Evolutionary conservation across 768 basidiomycete species (phyloP).

Genomic region (Amanita polypyramis): DNA sequence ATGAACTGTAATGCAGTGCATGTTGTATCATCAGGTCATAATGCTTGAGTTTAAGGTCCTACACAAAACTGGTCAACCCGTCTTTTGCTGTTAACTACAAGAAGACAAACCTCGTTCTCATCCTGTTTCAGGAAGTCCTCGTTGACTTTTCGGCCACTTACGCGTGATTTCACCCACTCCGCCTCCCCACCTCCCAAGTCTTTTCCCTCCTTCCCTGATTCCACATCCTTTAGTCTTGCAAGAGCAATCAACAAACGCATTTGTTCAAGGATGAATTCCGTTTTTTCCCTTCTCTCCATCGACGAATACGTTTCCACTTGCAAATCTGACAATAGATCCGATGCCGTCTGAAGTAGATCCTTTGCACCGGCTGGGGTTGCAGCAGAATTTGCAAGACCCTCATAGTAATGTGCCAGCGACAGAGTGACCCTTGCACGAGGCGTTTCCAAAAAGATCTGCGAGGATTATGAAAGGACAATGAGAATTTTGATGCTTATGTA

Average conservation of each 20-base stretch:
- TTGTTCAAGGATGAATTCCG: slow-evolving; percentile 95
- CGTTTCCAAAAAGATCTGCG: slow-evolving; percentile 91
- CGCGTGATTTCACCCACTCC: slow-evolving; percentile 89
- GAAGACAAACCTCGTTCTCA: slow-evolving; percentile 65
- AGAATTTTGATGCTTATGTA: slow-evolving; percentile 6
- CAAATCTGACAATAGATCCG: slow-evolving; percentile 86
- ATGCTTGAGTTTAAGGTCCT: slow-evolving; percentile 95
- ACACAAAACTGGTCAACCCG: slow-evolving; percentile 7
- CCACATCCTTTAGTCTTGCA: slow-evolving; percentile 65
- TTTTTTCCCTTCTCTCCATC: slow-evolving; percentile 97
- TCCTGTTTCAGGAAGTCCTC: slow-evolving; percentile 84
- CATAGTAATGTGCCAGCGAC: slow-evolving; percentile 76
- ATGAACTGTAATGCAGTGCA: slow-evolving; percentile 73
- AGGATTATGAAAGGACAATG: background rate
- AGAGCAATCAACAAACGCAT: slow-evolving; percentile 83
- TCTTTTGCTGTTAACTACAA: background rate
- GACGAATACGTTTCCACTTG: slow-evolving; percentile 99
- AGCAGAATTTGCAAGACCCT: slow-evolving; percentile 44
- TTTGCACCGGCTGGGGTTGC: slow-evolving; percentile 36
- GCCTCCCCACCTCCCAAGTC: slow-evolving; percentile 66
- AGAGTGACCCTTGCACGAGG: slow-evolving; percentile 92
- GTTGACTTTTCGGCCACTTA: slow-evolving; percentile 90
- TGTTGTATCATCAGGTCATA: slow-evolving; percentile 97
- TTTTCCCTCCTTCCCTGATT: slow-evolving; percentile 52
- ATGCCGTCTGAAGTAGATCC: slow-evolving; percentile 75